Base-by-base conservation (phyloP, 495 filamentous ascomycete species). In the Parathielavia appendiculata region DNA sequence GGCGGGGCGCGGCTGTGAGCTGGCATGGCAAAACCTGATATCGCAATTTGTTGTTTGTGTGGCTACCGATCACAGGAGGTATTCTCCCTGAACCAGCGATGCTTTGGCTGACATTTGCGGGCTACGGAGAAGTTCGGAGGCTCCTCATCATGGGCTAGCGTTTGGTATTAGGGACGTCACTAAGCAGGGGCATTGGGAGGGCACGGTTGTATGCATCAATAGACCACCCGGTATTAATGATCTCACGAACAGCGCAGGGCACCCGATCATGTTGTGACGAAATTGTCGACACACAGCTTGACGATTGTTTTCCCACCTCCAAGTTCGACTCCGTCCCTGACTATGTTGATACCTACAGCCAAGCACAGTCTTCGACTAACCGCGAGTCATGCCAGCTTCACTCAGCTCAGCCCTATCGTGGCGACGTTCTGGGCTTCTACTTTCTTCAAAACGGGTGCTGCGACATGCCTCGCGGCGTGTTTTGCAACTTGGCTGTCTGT, bases 1-100 rank as follows among this genome's bases (percentile, higher is more conserved):
- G 43, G 62, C 2, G 63, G 66, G 22, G 34, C 65, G 5, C 65
- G 70, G 39, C 38, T 74, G 5, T 71, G 61, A 64, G 23, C 7
- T 44, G 38, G 32, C 19, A 17, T 20, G 22, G 7, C 5, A 11
- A 20, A n/a, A n/a, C 23, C 7, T 44, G 38, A 43, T 14, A 19
- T 14, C 23, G 8, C 2, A 12, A 20, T 6, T 8, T 20, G 7
- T 53, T 5, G 4, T 14, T 2, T 32, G 23, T 22, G 20, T 53
- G 17, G 1, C 19, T 41, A 41, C 49, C 2, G 40, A 39, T 39
- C 16, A 4, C 13, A 40, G 3, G 26, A 3, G 26, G 3, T 30
- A 6, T 30, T 2, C 26, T 39, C n/a, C n/a, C 26, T 41, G 32
- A 23, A 17, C 38, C 22, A 34, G 51, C 48, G 30, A 50, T 43